Percentiles rank a stretch among this genome's conserved stretches.
These are phyloP conservation scores for Collybia sordida DNA, from an alignment of 768 basidiomycete species.

Conservation along the genomic window DNA sequence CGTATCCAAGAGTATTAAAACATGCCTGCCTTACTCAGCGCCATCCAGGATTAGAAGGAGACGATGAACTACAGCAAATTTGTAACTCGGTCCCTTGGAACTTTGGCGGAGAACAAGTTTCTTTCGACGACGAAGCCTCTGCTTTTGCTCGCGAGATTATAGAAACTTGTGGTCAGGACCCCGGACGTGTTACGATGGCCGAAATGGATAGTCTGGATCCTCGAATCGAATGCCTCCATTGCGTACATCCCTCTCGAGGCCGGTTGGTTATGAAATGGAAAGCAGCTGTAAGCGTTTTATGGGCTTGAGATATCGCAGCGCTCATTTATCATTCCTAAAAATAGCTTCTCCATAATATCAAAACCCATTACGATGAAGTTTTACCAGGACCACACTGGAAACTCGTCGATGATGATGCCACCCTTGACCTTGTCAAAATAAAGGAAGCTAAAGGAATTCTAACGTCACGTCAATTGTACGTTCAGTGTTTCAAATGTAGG, in stretches of 20 bases:
- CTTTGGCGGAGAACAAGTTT: constrained; percentile 17
- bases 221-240: constrained; percentile 30
- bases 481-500: neutral
- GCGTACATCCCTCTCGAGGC: constrained; percentile 14
- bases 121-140: constrained; percentile 27
- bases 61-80: constrained; percentile 9
- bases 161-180: constrained; percentile 24
- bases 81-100: constrained; percentile 18
- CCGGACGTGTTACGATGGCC: constrained; percentile 13
- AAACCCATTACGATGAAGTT: neutral
- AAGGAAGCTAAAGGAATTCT: constrained; percentile 1
- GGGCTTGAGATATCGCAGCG: neutral
- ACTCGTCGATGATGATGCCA: neutral
- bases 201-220: constrained; percentile 24
- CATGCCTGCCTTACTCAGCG: constrained; percentile 22
- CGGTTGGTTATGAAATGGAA: constrained; percentile 31
- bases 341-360: neutral
- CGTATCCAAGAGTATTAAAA: constrained; percentile 28
- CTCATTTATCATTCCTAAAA: neutral
- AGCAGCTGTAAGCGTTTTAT: constrained; percentile 22
- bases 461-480: neutral
- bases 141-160: constrained; percentile 20
- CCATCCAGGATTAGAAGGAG: constrained; percentile 1
- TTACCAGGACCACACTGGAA: neutral
- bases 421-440: neutral